Evolutionary conservation across 23 red algal species (phyloP), one percentile per base, ranked within the genome.

Genomic region (Gracilaria vermiculophylla): DNA sequence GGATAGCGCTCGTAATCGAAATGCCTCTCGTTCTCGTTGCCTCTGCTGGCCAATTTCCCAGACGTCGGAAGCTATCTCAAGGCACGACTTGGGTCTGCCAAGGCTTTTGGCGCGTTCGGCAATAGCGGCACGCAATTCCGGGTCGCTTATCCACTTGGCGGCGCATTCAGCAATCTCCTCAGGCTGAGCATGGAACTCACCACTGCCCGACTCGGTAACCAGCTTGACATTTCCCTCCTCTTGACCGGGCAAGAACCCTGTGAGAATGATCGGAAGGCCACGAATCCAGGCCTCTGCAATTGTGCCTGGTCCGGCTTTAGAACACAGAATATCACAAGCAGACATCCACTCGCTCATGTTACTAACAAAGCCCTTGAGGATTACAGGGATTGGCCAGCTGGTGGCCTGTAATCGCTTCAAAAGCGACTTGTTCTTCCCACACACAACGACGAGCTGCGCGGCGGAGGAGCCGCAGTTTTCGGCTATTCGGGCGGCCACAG

Each of bases 321-420:
- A 92, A 66, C 94, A 83, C 12, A 98, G 61, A 51, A 92, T 60
- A 66, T 98, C 96, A 42, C 77, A 78, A 53, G 96, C 96, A 2
- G 82, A 62, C 96, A 98, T 98, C 87, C 87, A 95, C 28, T 98
- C 92, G 60, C 88, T 86, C 92, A 98, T 98, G 31, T 98, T 98
- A 24, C 52, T 69, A 23, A 95, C 93, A 94, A 98, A 98, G 43
- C 92, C 96, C 28, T 84, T 84, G n/a, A 96, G 76, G 76, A 92
- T 92, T 8, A 92, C 88, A 49, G 88, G 88, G 54, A 86, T 62
- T 24, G 86, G 78, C 85, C 93, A 89, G 42, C 49, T 87, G 29
- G 69, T 58, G 31, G 67, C 77, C 31, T 65, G 50, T 50, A 98
- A 53, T 28, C 88, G 48, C 1, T 39, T n/a, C 33, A 84, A 69